Conservation (phyloP, 345 rosid genomes). For the Citrus inodora region DNA sequence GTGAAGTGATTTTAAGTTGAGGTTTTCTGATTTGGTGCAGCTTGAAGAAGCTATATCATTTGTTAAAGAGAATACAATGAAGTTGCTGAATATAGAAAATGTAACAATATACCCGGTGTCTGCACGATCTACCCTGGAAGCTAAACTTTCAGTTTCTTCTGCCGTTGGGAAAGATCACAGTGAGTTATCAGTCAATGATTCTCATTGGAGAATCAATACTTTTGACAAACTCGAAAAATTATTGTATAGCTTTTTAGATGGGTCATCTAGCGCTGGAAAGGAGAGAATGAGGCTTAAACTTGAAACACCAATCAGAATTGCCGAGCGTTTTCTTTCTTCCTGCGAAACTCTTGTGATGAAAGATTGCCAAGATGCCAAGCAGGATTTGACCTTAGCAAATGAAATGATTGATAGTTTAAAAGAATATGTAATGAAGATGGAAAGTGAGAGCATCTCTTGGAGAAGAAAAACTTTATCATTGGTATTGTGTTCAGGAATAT, state of each 20-base stretch:
- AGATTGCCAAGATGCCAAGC: conserved; percentile 51
- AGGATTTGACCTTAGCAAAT: conserved; percentile 56
- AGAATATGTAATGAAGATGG: conserved; percentile 54
- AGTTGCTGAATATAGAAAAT: conserved; percentile 68
- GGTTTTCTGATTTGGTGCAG: conserved; percentile 41
- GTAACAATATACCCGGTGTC: conserved; percentile 79
- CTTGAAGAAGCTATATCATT: conserved; percentile 86
- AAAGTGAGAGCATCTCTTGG: conserved; percentile 80
- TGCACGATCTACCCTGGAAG: conserved; percentile 81
- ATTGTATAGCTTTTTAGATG: conserved; percentile 78
- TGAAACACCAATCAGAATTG: conserved; percentile 82
- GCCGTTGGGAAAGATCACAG: conserved; percentile 36
- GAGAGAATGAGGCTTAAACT: conserved; percentile 93
- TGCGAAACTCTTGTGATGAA: conserved; percentile 59
- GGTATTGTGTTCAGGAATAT: conserved; percentile 44
- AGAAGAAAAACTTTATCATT: conserved; percentile 54
- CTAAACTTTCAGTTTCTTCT: conserved; percentile 58
- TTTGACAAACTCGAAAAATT: conserved; percentile 66
- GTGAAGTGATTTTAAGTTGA: conserved; percentile 1
- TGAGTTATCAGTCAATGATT: conserved; percentile 36
- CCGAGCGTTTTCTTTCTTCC: conserved; percentile 70
- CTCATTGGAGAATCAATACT: conserved; percentile 49
- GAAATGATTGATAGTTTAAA: conserved; percentile 55
- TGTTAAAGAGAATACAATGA: conserved; percentile 65
- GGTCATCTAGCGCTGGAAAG: conserved; percentile 68